These are phyloP conservation scores for Eremochloa ophiuroides DNA, from an alignment of 176 grass and related monocot genomes.

Conservation along the genomic window DNA sequence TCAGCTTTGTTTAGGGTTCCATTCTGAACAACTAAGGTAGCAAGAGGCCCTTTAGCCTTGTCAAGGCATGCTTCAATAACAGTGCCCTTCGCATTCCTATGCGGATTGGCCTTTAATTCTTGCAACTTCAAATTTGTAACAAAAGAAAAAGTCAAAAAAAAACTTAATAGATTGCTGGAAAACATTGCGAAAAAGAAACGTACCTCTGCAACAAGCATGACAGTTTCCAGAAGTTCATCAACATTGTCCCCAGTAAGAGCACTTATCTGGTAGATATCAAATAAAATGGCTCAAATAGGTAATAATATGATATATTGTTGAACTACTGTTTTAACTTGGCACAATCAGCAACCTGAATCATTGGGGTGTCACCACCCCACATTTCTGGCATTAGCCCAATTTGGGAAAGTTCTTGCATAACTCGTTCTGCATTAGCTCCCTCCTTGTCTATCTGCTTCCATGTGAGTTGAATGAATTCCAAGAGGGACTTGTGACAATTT, in stretches of 20 bases:
- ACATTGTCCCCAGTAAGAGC: constrained; percentile 95
- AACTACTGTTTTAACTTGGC: constrained; percentile 24
- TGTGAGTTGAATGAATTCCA: constrained; percentile 21
- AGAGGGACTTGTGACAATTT: not conserved
- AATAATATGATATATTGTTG: constrained; percentile 25
- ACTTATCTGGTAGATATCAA: constrained; percentile 66
- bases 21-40: constrained; percentile 87
- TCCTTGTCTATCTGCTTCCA: constrained; percentile 81
- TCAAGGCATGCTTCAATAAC: constrained; percentile 93
- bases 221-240: constrained; percentile 86
- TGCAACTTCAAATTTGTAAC: constrained; percentile 62
- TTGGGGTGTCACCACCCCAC: constrained; percentile 91
- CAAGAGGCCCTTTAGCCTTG: constrained; percentile 84
- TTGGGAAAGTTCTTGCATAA: constrained; percentile 94
- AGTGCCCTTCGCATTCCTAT: constrained; percentile 92
- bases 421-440: constrained; percentile 78
- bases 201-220: constrained; percentile 98
- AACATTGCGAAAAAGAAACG: constrained; percentile 9
- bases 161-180: constrained; percentile 21
- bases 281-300: constrained; percentile 29
- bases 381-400: constrained; percentile 87
- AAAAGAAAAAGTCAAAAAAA: constrained; percentile 28
- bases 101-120: constrained; percentile 97
- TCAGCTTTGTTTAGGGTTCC: constrained; percentile 87
- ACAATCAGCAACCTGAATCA: constrained; percentile 73